Evolutionary conservation across 2,329 filamentous ascomycete species (phyloP).

Genomic region (Nemania sp.): DNA sequence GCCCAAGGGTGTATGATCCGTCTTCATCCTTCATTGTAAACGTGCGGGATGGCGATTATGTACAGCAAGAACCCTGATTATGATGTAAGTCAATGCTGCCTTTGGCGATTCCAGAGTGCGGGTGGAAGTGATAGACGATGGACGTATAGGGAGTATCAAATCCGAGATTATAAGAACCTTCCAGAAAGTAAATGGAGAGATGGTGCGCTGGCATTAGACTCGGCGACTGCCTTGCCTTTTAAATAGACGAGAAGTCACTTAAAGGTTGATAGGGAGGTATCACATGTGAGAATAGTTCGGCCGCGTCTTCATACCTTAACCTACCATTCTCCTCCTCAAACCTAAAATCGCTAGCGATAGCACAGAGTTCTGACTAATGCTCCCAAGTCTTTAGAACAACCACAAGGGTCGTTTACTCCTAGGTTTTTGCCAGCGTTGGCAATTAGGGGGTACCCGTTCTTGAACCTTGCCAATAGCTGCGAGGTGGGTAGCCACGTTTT

Average conservation of each 20-base stretch:
- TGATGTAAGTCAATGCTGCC: conserved; percentile 6
- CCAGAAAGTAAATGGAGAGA: not conserved
- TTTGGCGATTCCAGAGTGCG: not conserved
- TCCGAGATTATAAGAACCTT: not conserved
- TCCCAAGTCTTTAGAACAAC: too few relatives aligned
- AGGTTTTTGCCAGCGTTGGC: too few relatives aligned
- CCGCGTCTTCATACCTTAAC: too few relatives aligned
- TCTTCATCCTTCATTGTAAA: not conserved
- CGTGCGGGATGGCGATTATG: not conserved
- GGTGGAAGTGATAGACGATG: not conserved
- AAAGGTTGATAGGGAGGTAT: not conserved
- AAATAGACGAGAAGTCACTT: not conserved
- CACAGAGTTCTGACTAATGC: too few relatives aligned
- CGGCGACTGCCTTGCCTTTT: not conserved
- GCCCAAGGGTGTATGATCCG: not conserved
- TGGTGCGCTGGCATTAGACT: not conserved
- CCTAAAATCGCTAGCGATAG: too few relatives aligned
- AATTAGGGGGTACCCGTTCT: too few relatives aligned
- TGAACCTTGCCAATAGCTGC: too few relatives aligned
- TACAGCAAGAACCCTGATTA: not conserved
- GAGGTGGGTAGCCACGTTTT: too few relatives aligned
- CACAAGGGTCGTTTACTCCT: too few relatives aligned
- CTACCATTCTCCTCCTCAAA: too few relatives aligned
- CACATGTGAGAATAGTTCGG: conserved; percentile 1
- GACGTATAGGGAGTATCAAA: not conserved